Conservation (phyloP, 331 rosid genomes). For the Prunus yedoensis region DNA sequence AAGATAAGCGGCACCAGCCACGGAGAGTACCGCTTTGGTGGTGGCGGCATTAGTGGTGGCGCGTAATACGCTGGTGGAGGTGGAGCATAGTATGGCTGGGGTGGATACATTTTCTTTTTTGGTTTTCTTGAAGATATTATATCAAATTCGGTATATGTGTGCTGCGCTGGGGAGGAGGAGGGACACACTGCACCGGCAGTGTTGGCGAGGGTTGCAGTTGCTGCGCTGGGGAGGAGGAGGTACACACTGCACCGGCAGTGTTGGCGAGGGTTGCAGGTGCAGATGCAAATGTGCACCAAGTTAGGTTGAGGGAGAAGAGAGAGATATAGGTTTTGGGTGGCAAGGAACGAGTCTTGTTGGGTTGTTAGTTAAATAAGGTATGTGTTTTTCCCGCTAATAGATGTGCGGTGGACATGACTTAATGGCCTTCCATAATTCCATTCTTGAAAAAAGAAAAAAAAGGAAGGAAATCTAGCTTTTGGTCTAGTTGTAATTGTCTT, state of each 20-base stretch:
- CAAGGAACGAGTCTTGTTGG: conserved; percentile 32
- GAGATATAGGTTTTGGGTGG: conserved; percentile 28
- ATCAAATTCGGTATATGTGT: not conserved
- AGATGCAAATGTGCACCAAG: conserved; percentile 22
- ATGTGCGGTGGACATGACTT: not conserved
- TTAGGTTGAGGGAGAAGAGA: not conserved
- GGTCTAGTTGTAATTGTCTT: no score
- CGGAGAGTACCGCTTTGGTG: conserved; percentile 45
- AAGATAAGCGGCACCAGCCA: conserved; percentile 76
- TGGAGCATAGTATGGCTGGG: conserved; percentile 14
- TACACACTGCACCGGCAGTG: conserved; percentile 21
- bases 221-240: conserved; percentile 8
- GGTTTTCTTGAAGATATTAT: not conserved
- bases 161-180: conserved; percentile 6
- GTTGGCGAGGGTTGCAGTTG: conserved; percentile 11
- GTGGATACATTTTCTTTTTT: conserved; percentile 19
- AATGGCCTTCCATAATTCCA: not conserved
- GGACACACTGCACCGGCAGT: conserved; percentile 20
- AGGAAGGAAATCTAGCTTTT: no score
- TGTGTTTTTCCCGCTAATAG: conserved; percentile 39
- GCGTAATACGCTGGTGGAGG: conserved; percentile 37
- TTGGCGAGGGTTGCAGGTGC: conserved; percentile 11
- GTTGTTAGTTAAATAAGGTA: conserved; percentile 48
- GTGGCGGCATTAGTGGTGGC: conserved; percentile 23
- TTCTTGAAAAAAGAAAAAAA: no score